phyloP scores from a whole-genome alignment of 306 rosid species.

The Trifolium pratense region DNA sequence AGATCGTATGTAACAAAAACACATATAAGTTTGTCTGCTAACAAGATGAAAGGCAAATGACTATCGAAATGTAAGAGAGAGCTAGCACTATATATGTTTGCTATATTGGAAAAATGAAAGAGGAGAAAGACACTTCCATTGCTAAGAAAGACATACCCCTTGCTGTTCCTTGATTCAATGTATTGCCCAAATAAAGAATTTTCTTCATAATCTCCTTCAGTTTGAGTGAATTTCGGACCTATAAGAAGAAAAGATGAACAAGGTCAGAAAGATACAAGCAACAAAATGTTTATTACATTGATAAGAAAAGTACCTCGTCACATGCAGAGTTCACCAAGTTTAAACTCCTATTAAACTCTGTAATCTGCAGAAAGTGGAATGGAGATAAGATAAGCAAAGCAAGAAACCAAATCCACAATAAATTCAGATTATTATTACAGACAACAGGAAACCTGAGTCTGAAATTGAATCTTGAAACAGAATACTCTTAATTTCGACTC shows the following conservation, averaged over 20 bases:
- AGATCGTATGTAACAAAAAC: slow-evolving; percentile 30
- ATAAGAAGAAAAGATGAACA: slow-evolving; percentile 34
- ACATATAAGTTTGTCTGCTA: background rate
- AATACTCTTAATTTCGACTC: slow-evolving; percentile 94
- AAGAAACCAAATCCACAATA: slow-evolving; percentile 38
- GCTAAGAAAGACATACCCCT: slow-evolving; percentile 66
- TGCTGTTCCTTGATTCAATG: slow-evolving; percentile 96
- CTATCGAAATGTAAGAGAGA: slow-evolving; percentile 26
- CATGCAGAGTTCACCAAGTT: slow-evolving; percentile 80
- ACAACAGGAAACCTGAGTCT: slow-evolving; percentile 75
- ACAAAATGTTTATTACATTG: slow-evolving; percentile 16
- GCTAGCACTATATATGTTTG: slow-evolving; percentile 19
- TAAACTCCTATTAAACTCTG: slow-evolving; percentile 82
- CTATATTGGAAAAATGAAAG: slow-evolving; percentile 26
- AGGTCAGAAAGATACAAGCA: slow-evolving; percentile 38
- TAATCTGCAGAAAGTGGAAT: slow-evolving; percentile 58
- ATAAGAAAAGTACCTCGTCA: slow-evolving; percentile 70
- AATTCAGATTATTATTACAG: slow-evolving; percentile 33
- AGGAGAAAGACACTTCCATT: slow-evolving; percentile 28
- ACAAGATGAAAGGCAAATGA: slow-evolving; percentile 14
- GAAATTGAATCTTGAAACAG: slow-evolving; percentile 89
- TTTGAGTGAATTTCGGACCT: slow-evolving; percentile 81
- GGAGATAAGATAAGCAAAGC: slow-evolving; percentile 38
- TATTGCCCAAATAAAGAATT: slow-evolving; percentile 86
- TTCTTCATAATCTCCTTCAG: slow-evolving; percentile 90